Conservation (phyloP, 2,329 filamentous ascomycete genomes). For the Fusarium fracticaudum region DNA sequence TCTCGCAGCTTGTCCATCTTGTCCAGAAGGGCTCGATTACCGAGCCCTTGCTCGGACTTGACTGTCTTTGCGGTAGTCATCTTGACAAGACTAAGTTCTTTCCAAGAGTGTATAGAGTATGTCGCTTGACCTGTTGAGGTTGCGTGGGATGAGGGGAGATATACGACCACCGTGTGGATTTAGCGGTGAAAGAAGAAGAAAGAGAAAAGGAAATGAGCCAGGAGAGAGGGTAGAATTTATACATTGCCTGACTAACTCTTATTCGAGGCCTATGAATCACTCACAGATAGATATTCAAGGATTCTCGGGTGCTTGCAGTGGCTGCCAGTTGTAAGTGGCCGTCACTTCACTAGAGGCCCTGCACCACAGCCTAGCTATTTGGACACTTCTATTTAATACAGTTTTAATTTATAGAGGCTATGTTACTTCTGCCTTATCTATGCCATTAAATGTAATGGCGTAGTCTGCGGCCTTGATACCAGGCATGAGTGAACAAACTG, state of each 20-base stretch:
- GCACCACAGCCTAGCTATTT: not conserved
- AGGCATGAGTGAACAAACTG: not conserved
- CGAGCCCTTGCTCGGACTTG: slow-evolving; percentile 24
- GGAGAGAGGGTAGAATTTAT: not conserved
- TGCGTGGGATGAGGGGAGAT: not conserved
- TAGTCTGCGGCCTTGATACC: not conserved
- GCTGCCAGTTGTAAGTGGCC: not conserved
- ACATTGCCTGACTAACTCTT: not conserved
- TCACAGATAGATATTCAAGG: not conserved
- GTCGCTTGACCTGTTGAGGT: not conserved
- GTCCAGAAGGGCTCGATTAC: slow-evolving; percentile 39
- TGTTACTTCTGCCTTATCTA: not conserved
- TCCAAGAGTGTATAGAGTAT: not conserved
- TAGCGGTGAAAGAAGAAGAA: not conserved
- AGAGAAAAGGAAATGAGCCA: not conserved
- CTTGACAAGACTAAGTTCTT: not conserved
- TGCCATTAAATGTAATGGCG: not conserved
- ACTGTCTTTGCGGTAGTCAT: slow-evolving; percentile 15
- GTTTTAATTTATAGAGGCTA: not conserved
- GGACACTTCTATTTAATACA: not conserved
- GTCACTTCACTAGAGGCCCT: not conserved
- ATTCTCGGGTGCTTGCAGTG: slow-evolving; percentile 2
- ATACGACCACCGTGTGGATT: not conserved
- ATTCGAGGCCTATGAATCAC: not conserved
- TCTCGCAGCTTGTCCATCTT: slow-evolving; percentile 56